A percentile compares a stretch with the other conserved stretches of the same genome.
Conservation (phyloP, 305 asterid species). For the Fraxinus dipetala region DNA sequence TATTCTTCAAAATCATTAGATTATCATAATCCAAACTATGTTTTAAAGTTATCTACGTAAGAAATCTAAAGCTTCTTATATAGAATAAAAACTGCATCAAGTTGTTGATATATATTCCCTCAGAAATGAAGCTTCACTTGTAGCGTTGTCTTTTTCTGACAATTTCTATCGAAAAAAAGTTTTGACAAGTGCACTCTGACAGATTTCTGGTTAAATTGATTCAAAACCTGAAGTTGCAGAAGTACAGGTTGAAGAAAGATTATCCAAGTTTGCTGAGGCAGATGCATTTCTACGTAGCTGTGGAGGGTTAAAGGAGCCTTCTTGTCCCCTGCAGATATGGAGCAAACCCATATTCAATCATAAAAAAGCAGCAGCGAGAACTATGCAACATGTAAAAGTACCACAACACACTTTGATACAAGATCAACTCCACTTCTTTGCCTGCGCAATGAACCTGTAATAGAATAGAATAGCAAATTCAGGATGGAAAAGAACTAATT, state of each 20-base stretch:
- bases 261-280: conserved; percentile 58
- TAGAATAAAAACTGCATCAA: not conserved
- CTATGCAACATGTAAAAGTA: conserved; percentile 6
- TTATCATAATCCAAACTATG: not conserved
- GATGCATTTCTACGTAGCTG: conserved; percentile 73
- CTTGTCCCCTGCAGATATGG: conserved; percentile 50
- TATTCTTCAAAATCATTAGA: not conserved
- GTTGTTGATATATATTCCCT: not conserved
- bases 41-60: not conserved
- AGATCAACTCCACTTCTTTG: conserved; percentile 66
- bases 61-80: not conserved
- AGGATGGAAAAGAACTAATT: not conserved
- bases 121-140: not conserved
- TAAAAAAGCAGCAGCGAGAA: not conserved
- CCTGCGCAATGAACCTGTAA: conserved; percentile 60
- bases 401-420: conserved; percentile 44
- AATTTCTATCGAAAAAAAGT: not conserved
- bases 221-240: conserved; percentile 51
- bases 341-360: conserved; percentile 25
- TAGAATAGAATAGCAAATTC: conserved; percentile 10
- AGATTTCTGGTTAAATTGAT: not conserved
- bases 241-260: conserved; percentile 44
- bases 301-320: conserved; percentile 41
- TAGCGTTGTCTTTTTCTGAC: not conserved
- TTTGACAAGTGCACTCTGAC: not conserved